phyloP scores from a whole-genome alignment of 306 rosid genomes.

The barrel medic (Medicago truncatula) region MtrunA17r5.0-ANR NC_053048.1:4865001-4865500 shows the following conservation, averaged over 20 bases:
- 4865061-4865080: too few species aligned
- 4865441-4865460: not conserved
- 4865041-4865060: too few species aligned
- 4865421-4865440: not conserved
- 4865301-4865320: not conserved
- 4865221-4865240: conserved; percentile 82
- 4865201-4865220: conserved; percentile 88
- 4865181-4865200: conserved; percentile 85
- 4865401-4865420: not conserved
- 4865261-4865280: conserved; percentile 86
- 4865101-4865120: conserved; percentile 7
- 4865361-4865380: not conserved
- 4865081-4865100: too few species aligned
- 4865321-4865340: not conserved
- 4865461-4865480: not conserved
- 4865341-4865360: not conserved
- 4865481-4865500: not conserved
- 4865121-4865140: conserved; percentile 14
- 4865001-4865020: too few species aligned
- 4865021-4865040: too few species aligned
- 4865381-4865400: too few species aligned
- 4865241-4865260: conserved; percentile 75
- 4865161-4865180: conserved; percentile 84
- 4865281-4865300: conserved; percentile 89
- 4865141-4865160: conserved; percentile 43